Evolutionary conservation across 768 basidiomycete genomes (phyloP).

Genomic region (Psilocybe cubensis): DNA sequence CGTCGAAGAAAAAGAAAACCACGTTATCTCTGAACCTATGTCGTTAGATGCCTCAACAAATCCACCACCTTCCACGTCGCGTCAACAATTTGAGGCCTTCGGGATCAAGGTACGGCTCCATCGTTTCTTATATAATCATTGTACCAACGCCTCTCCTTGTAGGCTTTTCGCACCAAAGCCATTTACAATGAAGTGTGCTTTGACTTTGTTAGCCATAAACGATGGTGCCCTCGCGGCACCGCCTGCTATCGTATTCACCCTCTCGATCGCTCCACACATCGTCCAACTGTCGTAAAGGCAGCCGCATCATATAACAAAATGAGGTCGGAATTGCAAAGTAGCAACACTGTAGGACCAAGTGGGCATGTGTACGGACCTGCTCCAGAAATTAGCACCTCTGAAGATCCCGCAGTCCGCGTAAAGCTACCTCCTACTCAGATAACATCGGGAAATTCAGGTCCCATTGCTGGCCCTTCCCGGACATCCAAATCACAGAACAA

Average conservation of each 20-base stretch:
- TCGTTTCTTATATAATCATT: not conserved
- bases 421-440: not conserved
- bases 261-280: conserved; percentile 17
- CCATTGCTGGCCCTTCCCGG: not conserved
- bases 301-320: conserved; percentile 7
- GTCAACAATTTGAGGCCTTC: conserved; percentile 23
- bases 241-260: conserved; percentile 36
- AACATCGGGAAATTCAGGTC: not conserved
- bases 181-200: conserved; percentile 31
- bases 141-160: not conserved
- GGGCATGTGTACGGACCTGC: not conserved
- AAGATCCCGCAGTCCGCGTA: not conserved
- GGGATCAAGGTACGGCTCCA: conserved; percentile 24
- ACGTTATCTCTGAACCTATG: not conserved
- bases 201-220: conserved; percentile 23
- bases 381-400: not conserved
- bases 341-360: not conserved
- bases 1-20: not conserved
- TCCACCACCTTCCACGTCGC: not conserved
- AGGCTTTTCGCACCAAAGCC: conserved; percentile 35
- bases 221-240: conserved; percentile 21
- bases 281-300: conserved; percentile 9
- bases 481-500: not conserved
- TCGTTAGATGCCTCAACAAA: not conserved
- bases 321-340: not conserved